Percentiles rank a stretch among this genome's conserved stretches.
phyloP scores from a whole-genome alignment of 805 yeast species.

The Metschnikowia colocasiae region DNA sequence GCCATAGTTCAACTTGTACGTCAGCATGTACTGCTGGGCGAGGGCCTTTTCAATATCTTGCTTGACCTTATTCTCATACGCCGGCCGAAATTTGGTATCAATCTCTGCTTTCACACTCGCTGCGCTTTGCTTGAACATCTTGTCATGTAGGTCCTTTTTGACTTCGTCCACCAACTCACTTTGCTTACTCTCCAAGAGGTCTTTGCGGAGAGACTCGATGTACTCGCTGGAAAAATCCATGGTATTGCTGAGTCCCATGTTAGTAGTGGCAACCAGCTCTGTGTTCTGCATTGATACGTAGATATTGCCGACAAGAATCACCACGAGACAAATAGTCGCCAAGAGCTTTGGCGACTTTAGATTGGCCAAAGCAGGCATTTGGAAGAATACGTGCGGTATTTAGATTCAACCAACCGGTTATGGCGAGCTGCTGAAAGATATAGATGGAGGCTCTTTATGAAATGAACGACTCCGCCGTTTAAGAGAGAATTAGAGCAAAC shows the following conservation, averaged over 20 bases:
- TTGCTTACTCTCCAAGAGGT: slow-evolving; percentile 7
- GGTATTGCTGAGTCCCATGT: slow-evolving; percentile 7
- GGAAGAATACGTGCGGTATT: background rate
- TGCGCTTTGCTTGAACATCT: background rate
- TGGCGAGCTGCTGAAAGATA: background rate
- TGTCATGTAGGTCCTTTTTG: slow-evolving; percentile 8
- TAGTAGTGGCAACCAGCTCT: slow-evolving; percentile 1
- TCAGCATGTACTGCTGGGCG: slow-evolving; percentile 2
- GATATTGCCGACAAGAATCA: background rate
- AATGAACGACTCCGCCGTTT: too few species aligned
- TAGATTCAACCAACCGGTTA: background rate
- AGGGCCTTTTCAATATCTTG: slow-evolving; percentile 2
- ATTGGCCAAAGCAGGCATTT: background rate
- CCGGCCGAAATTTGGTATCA: background rate
- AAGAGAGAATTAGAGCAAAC: too few species aligned
- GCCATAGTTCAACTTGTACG: slow-evolving; percentile 6
- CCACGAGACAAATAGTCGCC: background rate
- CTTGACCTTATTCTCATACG: slow-evolving; percentile 1
- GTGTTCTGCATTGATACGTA: background rate
- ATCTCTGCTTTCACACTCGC: background rate
- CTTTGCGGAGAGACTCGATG: slow-evolving; percentile 7
- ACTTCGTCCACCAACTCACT: slow-evolving; percentile 6
- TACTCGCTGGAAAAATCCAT: slow-evolving; percentile 10
- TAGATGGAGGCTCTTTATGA: too few species aligned
- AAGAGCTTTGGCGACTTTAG: background rate